Percentiles rank a stretch among this genome's conserved stretches.
These are phyloP conservation scores for Craspedostauros australis DNA, from an alignment of 108 stramenopile species.

Conservation along the genomic window DNA sequence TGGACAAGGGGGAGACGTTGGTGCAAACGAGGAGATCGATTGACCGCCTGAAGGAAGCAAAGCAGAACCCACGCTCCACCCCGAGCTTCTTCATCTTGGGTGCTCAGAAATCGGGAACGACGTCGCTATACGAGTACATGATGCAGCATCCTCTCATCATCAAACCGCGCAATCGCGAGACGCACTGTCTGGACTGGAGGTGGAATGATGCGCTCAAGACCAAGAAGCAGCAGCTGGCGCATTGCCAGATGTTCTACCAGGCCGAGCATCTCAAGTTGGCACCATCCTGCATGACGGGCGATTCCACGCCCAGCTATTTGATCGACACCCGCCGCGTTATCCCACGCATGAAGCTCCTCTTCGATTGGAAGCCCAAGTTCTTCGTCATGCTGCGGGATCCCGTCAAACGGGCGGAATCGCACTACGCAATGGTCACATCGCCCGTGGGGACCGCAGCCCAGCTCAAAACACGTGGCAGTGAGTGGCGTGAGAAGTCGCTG, in stretches of 20 bases:
- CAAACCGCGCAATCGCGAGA: conserved; percentile 82
- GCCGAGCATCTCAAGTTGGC: conserved; percentile 51
- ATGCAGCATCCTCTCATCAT: conserved; percentile 87
- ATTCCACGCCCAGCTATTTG: conserved; percentile 93
- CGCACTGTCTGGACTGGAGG: conserved; percentile 96
- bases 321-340: conserved; percentile 88
- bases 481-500: conserved; percentile 79
- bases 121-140: conserved; percentile 89
- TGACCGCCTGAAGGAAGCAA: conserved; percentile 56
- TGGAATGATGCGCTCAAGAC: conserved; percentile 61
- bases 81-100: conserved; percentile 85
- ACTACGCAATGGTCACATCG: conserved; percentile 93
- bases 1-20: conserved; percentile 74
- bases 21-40: conserved; percentile 91
- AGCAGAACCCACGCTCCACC: conserved; percentile 43
- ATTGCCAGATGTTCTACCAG: conserved; percentile 79
- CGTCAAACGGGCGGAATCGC: conserved; percentile 81
- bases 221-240: conserved; percentile 30
- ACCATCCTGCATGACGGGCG: conserved; percentile 83
- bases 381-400: conserved; percentile 95
- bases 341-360: conserved; percentile 70
- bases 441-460: conserved; percentile 77
- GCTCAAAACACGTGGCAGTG: conserved; percentile 59
- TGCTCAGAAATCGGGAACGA: conserved; percentile 96
- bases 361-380: conserved; percentile 61